These are phyloP conservation scores for Crithidia expoeki DNA, from an alignment of 208 protist genomes.

Conservation along the genomic window DNA sequence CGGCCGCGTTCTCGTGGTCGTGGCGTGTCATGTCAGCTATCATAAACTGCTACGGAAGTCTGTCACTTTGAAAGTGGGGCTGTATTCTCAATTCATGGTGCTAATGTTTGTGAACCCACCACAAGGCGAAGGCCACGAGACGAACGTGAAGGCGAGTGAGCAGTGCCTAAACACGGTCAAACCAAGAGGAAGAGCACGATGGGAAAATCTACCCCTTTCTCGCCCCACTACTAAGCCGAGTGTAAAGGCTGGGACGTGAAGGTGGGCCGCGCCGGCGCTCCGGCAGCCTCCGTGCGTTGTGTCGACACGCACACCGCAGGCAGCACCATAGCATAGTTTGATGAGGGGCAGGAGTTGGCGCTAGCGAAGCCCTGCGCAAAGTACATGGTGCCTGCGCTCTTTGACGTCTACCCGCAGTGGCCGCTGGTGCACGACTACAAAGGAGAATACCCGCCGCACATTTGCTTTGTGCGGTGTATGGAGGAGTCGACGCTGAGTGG, in stretches of 20 bases:
- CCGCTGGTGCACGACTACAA: conserved; percentile 14
- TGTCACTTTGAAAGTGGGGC: background rate
- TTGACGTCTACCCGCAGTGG: conserved; percentile 18
- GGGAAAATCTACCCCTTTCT: conserved; percentile 34
- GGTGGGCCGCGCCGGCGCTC: conserved; percentile 18
- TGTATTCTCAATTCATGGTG: conserved; percentile 19
- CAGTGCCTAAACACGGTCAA: conserved; percentile 19
- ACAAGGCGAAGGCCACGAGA: conserved; percentile 16
- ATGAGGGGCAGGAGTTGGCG: conserved; percentile 14
- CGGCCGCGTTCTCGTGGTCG: conserved; percentile 29
- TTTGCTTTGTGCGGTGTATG: conserved; percentile 28
- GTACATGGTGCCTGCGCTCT: conserved; percentile 5
- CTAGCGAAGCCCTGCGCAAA: background rate
- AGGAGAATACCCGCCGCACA: conserved; percentile 1
- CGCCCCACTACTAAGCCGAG: conserved; percentile 36
- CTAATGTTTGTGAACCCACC: conserved; percentile 25
- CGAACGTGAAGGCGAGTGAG: conserved; percentile 24
- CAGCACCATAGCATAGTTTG: conserved; percentile 28
- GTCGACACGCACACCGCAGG: conserved; percentile 4
- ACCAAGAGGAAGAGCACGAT: background rate
- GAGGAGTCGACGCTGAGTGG: conserved; percentile 19
- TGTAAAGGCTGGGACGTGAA: conserved; percentile 37
- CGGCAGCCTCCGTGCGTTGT: background rate
- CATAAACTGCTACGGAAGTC: conserved; percentile 18
- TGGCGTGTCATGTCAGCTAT: conserved; percentile 22